Evolutionary conservation across 768 basidiomycete genomes (phyloP).

Genomic region (Hygrophoropsis aurantiaca): DNA sequence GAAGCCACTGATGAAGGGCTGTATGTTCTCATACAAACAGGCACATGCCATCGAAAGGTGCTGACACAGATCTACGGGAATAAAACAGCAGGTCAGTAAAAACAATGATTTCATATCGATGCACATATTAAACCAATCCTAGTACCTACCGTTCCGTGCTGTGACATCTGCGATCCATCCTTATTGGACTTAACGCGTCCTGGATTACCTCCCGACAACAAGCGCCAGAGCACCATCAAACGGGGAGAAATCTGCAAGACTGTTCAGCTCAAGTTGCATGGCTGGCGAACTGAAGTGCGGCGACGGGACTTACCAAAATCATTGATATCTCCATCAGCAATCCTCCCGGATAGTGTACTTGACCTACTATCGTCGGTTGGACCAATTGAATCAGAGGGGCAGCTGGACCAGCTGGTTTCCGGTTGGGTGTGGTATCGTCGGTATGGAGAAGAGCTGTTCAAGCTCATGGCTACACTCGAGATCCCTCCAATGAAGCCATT

Average conservation of each 20-base stretch:
- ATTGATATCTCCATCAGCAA: slow-evolving; percentile 8
- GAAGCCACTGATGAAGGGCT: slow-evolving; percentile 28
- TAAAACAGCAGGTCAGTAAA: no score
- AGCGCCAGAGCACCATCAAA: no score
- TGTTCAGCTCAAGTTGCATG: no score
- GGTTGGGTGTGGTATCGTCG: slow-evolving; percentile 17
- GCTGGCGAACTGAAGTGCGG: no score
- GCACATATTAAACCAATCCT: no score
- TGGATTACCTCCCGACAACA: no score
- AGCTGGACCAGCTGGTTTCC: slow-evolving; percentile 9
- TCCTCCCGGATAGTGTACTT: slow-evolving; percentile 11
- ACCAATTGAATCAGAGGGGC: slow-evolving; percentile 4
- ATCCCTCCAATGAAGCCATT: background rate
- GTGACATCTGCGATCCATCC: no score
- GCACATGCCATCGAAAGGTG: slow-evolving; percentile 23
- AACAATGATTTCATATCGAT: no score
- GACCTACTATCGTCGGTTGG: slow-evolving; percentile 16
- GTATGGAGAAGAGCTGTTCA: slow-evolving; percentile 15
- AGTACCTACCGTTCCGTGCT: no score
- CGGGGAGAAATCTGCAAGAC: no score
- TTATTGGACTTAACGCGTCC: no score
- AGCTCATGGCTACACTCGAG: background rate
- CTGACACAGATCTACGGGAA: no score
- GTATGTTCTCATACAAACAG: slow-evolving; percentile 26
- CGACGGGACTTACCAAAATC: slow-evolving; percentile 12